Evolutionary conservation across 2,329 filamentous ascomycete species (phyloP).

Genomic region (Hypoxylon sp.): DNA sequence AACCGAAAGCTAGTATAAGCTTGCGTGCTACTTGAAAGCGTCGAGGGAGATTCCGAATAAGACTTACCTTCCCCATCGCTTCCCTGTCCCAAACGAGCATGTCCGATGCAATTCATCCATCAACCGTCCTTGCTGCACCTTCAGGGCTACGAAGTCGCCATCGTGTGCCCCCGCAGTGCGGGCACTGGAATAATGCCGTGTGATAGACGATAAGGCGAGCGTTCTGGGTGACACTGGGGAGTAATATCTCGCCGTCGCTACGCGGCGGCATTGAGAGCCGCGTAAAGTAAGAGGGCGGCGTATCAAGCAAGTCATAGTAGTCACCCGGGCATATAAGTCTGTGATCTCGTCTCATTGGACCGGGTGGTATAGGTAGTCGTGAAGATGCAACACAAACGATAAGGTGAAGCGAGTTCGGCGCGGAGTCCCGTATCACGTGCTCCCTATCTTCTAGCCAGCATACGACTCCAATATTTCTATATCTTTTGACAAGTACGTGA

Average conservation of each 20-base stretch:
- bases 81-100: constrained; percentile 71
- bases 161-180: not conserved
- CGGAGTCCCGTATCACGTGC: not conserved
- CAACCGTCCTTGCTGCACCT: constrained; percentile 65
- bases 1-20: constrained; percentile 23
- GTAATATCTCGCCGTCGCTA: not conserved
- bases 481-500: too few relatives aligned
- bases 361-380: not conserved
- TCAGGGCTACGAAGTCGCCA: constrained; percentile 47
- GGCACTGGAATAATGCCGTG: constrained; percentile 16
- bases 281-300: not conserved
- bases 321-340: not conserved
- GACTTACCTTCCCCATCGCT: constrained; percentile 70
- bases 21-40: not conserved
- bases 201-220: not conserved
- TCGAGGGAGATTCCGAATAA: not conserved
- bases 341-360: not conserved
- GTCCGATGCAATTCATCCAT: constrained; percentile 71
- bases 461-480: too few relatives aligned
- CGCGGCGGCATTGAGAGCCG: not conserved
- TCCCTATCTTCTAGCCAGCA: not conserved
- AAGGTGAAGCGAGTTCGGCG: not conserved
- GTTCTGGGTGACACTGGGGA: not conserved
- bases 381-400: not conserved
- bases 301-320: constrained; percentile 13